These are phyloP conservation scores for Lactifluus rugatus DNA, from an alignment of 768 basidiomycete genomes.

Conservation along the genomic window DNA sequence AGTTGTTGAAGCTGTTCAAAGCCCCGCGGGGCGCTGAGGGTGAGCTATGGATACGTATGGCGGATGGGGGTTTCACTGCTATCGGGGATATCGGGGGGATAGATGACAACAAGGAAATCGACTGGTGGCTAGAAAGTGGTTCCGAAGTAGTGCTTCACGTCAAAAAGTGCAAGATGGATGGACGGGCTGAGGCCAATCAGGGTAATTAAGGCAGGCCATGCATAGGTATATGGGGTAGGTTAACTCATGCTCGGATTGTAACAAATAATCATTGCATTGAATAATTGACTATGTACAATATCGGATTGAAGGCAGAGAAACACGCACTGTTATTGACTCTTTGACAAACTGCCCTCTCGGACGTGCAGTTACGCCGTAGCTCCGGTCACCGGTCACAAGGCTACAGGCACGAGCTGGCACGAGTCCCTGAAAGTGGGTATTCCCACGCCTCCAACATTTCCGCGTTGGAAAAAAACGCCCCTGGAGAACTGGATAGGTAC, in stretches of 20 bases:
- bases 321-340: neutral
- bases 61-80: conserved; percentile 36
- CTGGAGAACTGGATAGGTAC: neutral
- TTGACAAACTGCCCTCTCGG: neutral
- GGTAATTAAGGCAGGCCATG: neutral
- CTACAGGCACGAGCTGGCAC: neutral
- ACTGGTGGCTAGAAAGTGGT: conserved; percentile 60
- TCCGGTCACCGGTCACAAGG: neutral
- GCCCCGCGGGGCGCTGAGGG: conserved; percentile 28
- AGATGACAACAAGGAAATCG: conserved; percentile 44
- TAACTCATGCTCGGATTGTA: neutral
- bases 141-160: conserved; percentile 27
- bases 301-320: neutral
- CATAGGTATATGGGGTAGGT: neutral
- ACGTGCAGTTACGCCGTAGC: neutral
- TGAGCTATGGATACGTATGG: conserved; percentile 47
- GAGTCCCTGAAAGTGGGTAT: neutral
- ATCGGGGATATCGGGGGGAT: conserved; percentile 26
- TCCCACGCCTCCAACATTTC: neutral
- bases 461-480: neutral
- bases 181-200: neutral
- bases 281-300: neutral
- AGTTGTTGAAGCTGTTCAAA: conserved; percentile 33
- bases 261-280: neutral
- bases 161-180: neutral